phyloP scores from a whole-genome alignment of 352 stramenopile genomes.

The Phytophthora sp. region DNA sequence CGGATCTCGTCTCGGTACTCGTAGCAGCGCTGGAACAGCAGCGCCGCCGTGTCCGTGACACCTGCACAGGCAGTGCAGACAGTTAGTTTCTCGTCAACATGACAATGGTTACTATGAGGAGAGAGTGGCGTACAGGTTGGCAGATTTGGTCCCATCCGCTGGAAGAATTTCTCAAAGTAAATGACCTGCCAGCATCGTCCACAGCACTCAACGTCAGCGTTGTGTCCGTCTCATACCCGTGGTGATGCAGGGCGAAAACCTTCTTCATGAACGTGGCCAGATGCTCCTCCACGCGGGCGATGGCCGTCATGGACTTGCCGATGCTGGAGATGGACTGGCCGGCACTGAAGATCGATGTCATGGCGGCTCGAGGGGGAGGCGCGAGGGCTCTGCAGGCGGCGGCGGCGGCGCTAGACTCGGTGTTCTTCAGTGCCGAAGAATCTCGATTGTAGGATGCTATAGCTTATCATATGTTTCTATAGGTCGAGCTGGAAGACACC shows the following conservation, averaged over 20 bases:
- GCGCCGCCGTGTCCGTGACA: constrained; percentile 54
- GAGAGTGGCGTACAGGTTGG: constrained; percentile 43
- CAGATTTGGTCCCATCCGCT: constrained; percentile 67
- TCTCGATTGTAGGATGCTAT: no score
- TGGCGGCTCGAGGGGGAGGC: constrained; percentile 14
- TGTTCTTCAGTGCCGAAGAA: no score
- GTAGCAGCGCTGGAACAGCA: constrained; percentile 79
- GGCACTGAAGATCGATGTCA: constrained; percentile 83
- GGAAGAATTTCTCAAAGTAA: constrained; percentile 87
- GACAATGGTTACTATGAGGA: not conserved
- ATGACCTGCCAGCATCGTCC: constrained; percentile 69
- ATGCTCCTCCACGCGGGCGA: constrained; percentile 77
- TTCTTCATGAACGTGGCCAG: constrained; percentile 90
- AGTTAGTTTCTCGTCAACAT: not conserved
- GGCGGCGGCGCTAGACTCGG: not conserved
- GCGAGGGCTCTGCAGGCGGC: not conserved
- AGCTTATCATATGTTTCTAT: no score
- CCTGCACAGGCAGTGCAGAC: constrained; percentile 28
- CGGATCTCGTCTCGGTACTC: constrained; percentile 86
- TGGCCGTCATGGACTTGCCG: constrained; percentile 85
- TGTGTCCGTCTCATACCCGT: not conserved
- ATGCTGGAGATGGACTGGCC: constrained; percentile 86
- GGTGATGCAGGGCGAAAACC: constrained; percentile 22
- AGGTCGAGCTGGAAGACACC: no score
- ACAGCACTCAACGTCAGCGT: not conserved